These are phyloP conservation scores for Cyamopsis tetragonoloba DNA, from an alignment of 306 rosid species.

Conservation along the genomic window DNA sequence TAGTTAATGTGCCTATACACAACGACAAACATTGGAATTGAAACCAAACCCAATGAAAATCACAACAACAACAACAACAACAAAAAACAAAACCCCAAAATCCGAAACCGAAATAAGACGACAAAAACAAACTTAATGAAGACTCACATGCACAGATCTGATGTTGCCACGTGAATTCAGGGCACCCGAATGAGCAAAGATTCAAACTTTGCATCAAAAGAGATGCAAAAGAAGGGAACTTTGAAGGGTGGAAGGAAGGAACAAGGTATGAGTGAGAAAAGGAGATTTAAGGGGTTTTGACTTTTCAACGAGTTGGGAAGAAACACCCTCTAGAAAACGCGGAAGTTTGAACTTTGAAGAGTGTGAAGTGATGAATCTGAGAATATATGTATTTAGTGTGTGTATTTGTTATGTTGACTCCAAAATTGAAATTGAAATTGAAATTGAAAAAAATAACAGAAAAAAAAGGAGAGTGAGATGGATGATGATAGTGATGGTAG, in stretches of 20 bases:
- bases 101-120: not conserved
- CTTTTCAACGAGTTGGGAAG: constrained; percentile 15
- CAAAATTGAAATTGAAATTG: not conserved
- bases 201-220: constrained; percentile 1
- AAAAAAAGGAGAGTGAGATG: not conserved
- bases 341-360: constrained; percentile 5
- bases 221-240: constrained; percentile 3
- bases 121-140: constrained; percentile 1
- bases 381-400: not conserved
- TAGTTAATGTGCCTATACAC: not conserved
- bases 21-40: constrained; percentile 6
- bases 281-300: constrained; percentile 23
- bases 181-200: constrained; percentile 20
- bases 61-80: too few species aligned
- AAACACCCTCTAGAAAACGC: constrained; percentile 6
- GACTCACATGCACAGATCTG: constrained; percentile 45
- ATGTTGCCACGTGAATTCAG: not conserved
- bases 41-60: not conserved
- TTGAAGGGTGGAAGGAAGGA: constrained; percentile 1
- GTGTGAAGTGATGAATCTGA: not conserved
- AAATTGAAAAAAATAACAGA: too few species aligned
- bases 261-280: not conserved
- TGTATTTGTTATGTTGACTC: not conserved
- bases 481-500: not conserved
- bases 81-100: not conserved